These are phyloP conservation scores for Vinca minor DNA, from an alignment of 257 asterid species.

Conservation along the genomic window DNA sequence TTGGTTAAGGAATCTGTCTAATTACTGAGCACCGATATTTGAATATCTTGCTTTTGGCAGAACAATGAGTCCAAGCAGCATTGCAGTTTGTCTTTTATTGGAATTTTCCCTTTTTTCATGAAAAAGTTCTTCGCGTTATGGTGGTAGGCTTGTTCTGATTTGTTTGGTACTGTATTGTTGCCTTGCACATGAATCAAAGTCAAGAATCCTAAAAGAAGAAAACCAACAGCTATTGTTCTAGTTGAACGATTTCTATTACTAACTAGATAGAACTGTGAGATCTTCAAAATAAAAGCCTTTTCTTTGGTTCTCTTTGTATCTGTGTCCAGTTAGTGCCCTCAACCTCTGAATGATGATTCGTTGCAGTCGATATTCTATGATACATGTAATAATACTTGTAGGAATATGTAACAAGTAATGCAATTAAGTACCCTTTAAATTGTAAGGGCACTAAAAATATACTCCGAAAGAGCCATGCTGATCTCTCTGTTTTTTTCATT, in stretches of 20 bases:
- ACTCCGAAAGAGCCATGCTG: background rate
- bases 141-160: background rate
- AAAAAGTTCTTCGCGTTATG: background rate
- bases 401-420: background rate
- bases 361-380: constrained; percentile 6
- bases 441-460: background rate
- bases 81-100: background rate
- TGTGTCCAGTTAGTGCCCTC: background rate
- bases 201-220: background rate
- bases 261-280: background rate
- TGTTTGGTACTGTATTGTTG: background rate
- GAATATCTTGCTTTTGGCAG: background rate
- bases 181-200: background rate
- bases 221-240: background rate
- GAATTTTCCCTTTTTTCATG: background rate
- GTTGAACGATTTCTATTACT: background rate
- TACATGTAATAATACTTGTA: background rate
- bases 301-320: background rate
- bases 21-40: background rate
- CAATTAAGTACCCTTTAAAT: background rate
- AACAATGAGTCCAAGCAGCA: background rate
- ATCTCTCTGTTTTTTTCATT: background rate
- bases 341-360: background rate
- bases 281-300: background rate
- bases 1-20: background rate